Evolutionary conservation across 176 grass and related monocot species (phyloP).

Genomic region (Musa beccarii): DNA sequence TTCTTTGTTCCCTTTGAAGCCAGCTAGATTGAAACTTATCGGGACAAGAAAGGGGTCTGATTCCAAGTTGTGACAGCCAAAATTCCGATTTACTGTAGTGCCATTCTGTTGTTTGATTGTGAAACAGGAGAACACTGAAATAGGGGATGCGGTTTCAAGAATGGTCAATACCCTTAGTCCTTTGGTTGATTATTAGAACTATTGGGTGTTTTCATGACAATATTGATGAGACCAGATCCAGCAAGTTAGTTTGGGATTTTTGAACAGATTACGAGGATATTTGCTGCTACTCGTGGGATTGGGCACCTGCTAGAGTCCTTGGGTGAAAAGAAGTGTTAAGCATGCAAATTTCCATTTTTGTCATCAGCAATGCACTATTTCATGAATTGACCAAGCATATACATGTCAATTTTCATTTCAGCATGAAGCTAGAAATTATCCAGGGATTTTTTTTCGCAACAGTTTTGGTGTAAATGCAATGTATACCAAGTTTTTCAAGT

Average conservation of each 20-base stretch:
- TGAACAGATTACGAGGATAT: background rate
- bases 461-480: no score
- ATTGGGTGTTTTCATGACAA: background rate
- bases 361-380: no score
- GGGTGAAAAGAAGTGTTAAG: background rate
- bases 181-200: background rate
- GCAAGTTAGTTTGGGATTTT: background rate
- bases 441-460: no score
- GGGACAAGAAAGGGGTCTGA: no score
- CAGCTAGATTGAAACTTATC: no score
- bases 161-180: background rate
- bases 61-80: no score
- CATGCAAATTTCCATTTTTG: background rate
- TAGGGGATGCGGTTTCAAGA: background rate
- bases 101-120: background rate
- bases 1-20: slow-evolving; percentile 4
- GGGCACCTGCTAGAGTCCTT: background rate
- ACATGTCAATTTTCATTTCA: no score
- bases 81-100: no score
- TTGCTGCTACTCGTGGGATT: background rate
- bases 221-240: no score
- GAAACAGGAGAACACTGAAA: background rate
- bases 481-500: no score
- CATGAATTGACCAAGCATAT: no score
- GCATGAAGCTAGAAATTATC: no score